These are phyloP conservation scores for Takashimella tepidaria DNA, from an alignment of 1,284 basidiomycete species.

Conservation along the genomic window DNA sequence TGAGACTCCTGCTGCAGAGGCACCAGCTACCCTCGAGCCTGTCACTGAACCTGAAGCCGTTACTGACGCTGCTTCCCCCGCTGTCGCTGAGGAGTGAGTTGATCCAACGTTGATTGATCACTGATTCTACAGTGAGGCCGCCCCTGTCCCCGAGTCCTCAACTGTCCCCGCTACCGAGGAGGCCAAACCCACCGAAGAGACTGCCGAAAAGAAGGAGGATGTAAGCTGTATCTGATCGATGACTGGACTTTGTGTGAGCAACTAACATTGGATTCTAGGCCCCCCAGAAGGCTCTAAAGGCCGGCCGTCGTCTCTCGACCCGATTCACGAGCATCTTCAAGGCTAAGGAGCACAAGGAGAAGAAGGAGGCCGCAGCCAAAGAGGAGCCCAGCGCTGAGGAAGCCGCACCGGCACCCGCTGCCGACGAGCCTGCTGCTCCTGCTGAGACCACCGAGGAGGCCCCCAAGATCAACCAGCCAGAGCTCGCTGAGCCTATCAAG, in stretches of 20 bases:
- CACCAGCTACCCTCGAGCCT: conserved; percentile 11
- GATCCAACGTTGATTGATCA: neutral
- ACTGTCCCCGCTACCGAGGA: conserved; percentile 4
- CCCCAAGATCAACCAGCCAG: conserved; percentile 39
- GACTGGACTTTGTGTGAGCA: neutral
- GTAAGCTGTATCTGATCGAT: no score
- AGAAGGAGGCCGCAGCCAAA: conserved; percentile 23
- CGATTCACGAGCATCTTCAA: conserved; percentile 37
- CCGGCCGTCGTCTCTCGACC: conserved; percentile 41
- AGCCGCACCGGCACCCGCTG: conserved; percentile 5
- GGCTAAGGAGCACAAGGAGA: conserved; percentile 29
- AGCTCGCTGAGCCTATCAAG: conserved; percentile 36
- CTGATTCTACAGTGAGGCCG: neutral
- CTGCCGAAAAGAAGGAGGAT: conserved; percentile 12
- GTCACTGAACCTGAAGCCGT: neutral
- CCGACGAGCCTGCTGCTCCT: conserved; percentile 6
- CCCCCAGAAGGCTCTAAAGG: conserved; percentile 33
- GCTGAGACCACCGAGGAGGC: conserved; percentile 30
- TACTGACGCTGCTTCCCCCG: neutral
- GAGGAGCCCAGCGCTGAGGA: conserved; percentile 27
- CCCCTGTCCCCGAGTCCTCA: conserved; percentile 5
- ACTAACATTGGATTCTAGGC: neutral
- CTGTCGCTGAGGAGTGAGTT: neutral
- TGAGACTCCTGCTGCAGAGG: conserved; percentile 5
- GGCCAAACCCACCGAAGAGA: neutral